Percentiles rank a stretch among this genome's conserved stretches.
Evolutionary conservation across 2,329 filamentous ascomycete species (phyloP).

Genomic region (Esteya vermicola): DNA sequence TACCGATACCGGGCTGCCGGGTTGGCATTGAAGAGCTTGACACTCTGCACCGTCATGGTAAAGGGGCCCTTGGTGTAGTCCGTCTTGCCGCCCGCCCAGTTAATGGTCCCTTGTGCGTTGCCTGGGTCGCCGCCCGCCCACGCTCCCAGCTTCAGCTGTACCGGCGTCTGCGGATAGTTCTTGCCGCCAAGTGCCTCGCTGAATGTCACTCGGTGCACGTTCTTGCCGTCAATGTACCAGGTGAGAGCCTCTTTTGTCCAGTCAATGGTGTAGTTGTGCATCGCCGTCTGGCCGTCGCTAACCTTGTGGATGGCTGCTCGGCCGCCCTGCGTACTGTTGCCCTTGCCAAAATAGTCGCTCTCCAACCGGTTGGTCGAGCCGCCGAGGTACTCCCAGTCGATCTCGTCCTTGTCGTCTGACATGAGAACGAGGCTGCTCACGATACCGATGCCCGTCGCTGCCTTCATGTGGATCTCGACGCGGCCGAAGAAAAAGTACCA

Average conservation of each 20-base stretch:
- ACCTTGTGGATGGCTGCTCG: constrained; percentile 35
- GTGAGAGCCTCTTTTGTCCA: constrained; percentile 37
- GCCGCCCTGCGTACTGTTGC: constrained; percentile 53
- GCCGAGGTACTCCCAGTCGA: constrained; percentile 67
- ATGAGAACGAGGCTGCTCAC: constrained; percentile 34
- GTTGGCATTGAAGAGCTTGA: constrained; percentile 7
- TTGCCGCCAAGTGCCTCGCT: constrained; percentile 24
- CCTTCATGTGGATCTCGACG: constrained; percentile 29
- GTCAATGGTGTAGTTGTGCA: constrained; percentile 42
- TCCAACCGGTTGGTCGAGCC: constrained; percentile 62
- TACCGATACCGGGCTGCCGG: constrained; percentile 6
- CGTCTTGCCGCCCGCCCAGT: constrained; percentile 9
- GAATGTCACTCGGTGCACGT: constrained; percentile 34
- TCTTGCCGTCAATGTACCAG: constrained; percentile 42
- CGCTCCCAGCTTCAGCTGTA: constrained; percentile 33
- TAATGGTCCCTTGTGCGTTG: constrained; percentile 5
- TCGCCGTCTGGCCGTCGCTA: constrained; percentile 28
- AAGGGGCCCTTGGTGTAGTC: constrained; percentile 6
- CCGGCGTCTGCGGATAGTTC: constrained; percentile 46
- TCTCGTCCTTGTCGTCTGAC: constrained; percentile 36
- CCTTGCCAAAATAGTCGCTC: constrained; percentile 75
- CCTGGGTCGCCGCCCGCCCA: constrained; percentile 19
- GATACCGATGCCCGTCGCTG: constrained; percentile 32
- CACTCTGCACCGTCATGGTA: constrained; percentile 7
- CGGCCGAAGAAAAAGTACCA: constrained; percentile 41